Evolutionary conservation across 257 asterid species (phyloP), one percentile per base, ranked within the genome.

Genomic region (Lycium barbarum): DNA sequence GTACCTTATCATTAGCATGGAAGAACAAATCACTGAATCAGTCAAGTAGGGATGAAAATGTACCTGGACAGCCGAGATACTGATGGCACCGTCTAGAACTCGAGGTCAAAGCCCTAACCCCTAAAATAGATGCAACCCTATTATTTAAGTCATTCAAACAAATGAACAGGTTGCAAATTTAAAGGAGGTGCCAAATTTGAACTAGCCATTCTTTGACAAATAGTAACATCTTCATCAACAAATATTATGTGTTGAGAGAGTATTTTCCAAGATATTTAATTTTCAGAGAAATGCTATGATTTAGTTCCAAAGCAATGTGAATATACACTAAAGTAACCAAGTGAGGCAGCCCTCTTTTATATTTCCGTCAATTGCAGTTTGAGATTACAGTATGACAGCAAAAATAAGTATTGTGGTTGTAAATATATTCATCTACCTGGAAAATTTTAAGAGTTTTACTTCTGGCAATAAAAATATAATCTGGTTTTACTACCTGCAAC

Each of bases 11-110:
- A 66, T 33, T 66, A 66, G 33, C 73, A 66, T 45, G 73, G n/a
- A 12, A 33, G 45, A 33, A 66, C 3, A 66, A 66, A 66, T n/a
- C n/a, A n/a, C n/a, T n/a, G n/a, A n/a, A n/a, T 66, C 73, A 33
- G 0, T 12, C 35, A 65, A 65, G 43, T 65, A 13, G 45, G 33
- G 18, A 33, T n/a, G 1, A 11, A 80, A 79, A 88, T 67, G 89
- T 79, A 95, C 99, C 98, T 96, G 99, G 84, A 96, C 97, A 85
- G 99, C 98, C 43, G 98, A 96, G 84, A 96, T 94, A 86, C 99
- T 95, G 71, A 96, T 93, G 84, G 98, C 99, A 17, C 99, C 99
- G 81, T 96, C 98, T 76, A 94, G 84, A 80, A 94, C 97, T 83
- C 99, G 98, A 57, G 96, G 90, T 67, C 98, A 96, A 84, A 96